A percentile compares a stretch with the other conserved stretches of the same genome.
Evolutionary conservation across 805 yeast species (phyloP).

Genomic region (Wickerhamomyces ciferrii): DNA sequence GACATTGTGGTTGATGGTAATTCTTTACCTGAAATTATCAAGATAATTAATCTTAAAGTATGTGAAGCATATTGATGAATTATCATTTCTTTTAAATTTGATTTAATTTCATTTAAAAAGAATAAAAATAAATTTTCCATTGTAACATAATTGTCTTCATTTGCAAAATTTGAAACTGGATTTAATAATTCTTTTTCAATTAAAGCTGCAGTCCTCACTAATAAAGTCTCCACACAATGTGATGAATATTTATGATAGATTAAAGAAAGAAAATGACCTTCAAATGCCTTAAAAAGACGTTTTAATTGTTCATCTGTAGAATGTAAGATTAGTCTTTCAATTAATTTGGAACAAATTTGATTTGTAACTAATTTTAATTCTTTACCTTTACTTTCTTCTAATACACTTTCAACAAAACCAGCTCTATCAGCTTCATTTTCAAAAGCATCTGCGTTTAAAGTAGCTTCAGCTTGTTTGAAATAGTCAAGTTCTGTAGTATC

Average conservation of each 20-base stretch:
- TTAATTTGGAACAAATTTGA: constrained; percentile 88
- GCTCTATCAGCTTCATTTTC: constrained; percentile 64
- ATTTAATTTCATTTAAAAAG: constrained; percentile 63
- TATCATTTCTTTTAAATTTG: constrained; percentile 54
- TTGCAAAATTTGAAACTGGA: constrained; percentile 30
- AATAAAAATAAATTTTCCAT: constrained; percentile 63
- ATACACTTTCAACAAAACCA: constrained; percentile 69
- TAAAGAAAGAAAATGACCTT: constrained; percentile 69
- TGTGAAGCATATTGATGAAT: constrained; percentile 85
- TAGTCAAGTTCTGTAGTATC: constrained; percentile 83
- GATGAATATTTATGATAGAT: constrained; percentile 89
- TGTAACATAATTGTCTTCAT: constrained; percentile 36
- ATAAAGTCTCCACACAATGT: constrained; percentile 84
- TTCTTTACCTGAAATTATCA: constrained; percentile 72
- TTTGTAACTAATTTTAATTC: constrained; percentile 90
- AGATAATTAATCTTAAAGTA: constrained; percentile 65
- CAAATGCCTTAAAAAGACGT: constrained; percentile 58
- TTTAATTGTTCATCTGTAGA: constrained; percentile 65
- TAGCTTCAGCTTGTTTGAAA: constrained; percentile 88
- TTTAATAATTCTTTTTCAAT: constrained; percentile 67
- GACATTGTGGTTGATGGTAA: constrained; percentile 68
- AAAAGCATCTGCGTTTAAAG: constrained; percentile 76
- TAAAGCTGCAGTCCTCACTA: constrained; percentile 68
- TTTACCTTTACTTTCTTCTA: constrained; percentile 83
- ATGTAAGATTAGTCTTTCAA: constrained; percentile 76